Evolutionary conservation across 1,139 yeast genomes (phyloP).

Genomic region (Chernovozyma aurita): DNA sequence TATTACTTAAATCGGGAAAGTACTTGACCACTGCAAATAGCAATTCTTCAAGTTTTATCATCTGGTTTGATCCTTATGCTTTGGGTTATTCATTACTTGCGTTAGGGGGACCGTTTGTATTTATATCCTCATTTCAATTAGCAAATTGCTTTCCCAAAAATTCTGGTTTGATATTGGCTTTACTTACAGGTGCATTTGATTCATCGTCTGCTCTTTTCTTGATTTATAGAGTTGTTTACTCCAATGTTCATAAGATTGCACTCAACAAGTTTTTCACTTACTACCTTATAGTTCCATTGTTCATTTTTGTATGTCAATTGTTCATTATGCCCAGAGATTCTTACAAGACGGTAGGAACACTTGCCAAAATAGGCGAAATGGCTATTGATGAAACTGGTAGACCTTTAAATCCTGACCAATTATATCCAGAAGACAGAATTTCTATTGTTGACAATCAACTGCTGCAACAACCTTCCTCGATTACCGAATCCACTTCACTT

Average conservation of each 20-base stretch:
- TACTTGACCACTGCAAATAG: neutral
- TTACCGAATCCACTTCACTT: constrained; percentile 39
- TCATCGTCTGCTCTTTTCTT: constrained; percentile 72
- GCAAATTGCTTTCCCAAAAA: constrained; percentile 68
- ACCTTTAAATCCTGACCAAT: constrained; percentile 40
- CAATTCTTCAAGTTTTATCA: neutral
- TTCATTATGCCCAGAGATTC: constrained; percentile 76
- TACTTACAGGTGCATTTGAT: constrained; percentile 75
- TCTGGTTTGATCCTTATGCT: constrained; percentile 52
- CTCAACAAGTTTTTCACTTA: constrained; percentile 56
- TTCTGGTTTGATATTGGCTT: constrained; percentile 68
- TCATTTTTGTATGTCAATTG: constrained; percentile 68
- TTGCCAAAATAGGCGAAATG: constrained; percentile 65
- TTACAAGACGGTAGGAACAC: constrained; percentile 65
- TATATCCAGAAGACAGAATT: constrained; percentile 32
- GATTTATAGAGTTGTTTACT: constrained; percentile 60
- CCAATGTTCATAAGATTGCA: constrained; percentile 28
- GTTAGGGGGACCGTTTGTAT: constrained; percentile 78
- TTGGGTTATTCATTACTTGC: constrained; percentile 67
- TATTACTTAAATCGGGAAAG: constrained; percentile 33
- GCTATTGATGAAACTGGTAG: constrained; percentile 63
- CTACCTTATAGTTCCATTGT: constrained; percentile 68
- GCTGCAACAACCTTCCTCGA: constrained; percentile 31
- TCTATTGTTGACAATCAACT: constrained; percentile 2
- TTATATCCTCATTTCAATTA: constrained; percentile 74